A percentile compares a stretch with the other conserved stretches of the same genome.
Evolutionary conservation across 2,329 filamentous ascomycete genomes (phyloP).

Genomic region (Microdochium trichocladiopsis): DNA sequence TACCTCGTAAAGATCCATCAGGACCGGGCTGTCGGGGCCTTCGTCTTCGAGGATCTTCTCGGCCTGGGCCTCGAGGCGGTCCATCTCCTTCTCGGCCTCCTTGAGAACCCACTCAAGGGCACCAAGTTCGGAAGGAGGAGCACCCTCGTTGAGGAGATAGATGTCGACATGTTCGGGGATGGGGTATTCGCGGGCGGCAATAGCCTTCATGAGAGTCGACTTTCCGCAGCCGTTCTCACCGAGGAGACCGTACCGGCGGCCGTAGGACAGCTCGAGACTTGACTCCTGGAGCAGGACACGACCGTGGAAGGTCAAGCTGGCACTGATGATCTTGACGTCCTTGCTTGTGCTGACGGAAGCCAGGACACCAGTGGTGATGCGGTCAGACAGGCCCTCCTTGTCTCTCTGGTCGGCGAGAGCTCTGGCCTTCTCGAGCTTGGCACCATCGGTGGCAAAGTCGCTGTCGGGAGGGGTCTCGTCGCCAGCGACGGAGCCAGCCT

Average conservation of each 20-base stretch:
- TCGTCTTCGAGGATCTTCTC: conserved; percentile 89
- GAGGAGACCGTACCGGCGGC: conserved; percentile 86
- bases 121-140: conserved; percentile 79
- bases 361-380: conserved; percentile 95
- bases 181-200: conserved; percentile 87
- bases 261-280: conserved; percentile 87
- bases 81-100: conserved; percentile 90
- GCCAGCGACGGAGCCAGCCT: conserved; percentile 62
- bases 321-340: conserved; percentile 95
- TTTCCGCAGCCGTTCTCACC: conserved; percentile 99
- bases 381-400: conserved; percentile 91
- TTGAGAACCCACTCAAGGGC: conserved; percentile 96
- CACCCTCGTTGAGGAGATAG: conserved; percentile 96
- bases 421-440: conserved; percentile 75
- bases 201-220: conserved; percentile 93
- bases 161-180: conserved; percentile 96
- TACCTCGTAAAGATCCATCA: conserved; percentile 95
- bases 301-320: conserved; percentile 94
- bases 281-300: conserved; percentile 92
- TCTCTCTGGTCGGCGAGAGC: conserved; percentile 91
- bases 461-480: conserved; percentile 59
- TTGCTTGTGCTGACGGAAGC: conserved; percentile 77
- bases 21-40: conserved; percentile 80
- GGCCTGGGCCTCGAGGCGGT: conserved; percentile 78
- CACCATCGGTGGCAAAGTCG: conserved; percentile 60